phyloP scores from a whole-genome alignment of 768 basidiomycete genomes.

The Podaxis sp. region DNA sequence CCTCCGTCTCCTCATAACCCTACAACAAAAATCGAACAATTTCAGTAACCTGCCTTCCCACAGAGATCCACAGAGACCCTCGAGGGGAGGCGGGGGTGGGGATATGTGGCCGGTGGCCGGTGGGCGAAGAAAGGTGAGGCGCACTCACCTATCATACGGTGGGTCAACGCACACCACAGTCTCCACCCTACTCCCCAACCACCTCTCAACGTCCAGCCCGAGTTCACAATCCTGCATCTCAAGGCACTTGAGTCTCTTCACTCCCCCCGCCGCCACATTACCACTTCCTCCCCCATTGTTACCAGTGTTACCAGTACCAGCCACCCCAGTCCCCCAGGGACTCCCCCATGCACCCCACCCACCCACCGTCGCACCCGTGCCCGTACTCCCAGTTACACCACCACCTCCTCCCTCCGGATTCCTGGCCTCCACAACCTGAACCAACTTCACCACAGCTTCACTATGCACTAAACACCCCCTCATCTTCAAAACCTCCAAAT shows the following conservation, averaged over 20 bases:
- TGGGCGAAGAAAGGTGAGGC: slow-evolving; percentile 8
- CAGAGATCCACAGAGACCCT: not conserved
- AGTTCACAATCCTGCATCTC: slow-evolving; percentile 52
- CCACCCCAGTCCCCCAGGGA: too few relatives aligned
- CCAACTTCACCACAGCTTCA: slow-evolving; percentile 63
- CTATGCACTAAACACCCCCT: slow-evolving; percentile 60
- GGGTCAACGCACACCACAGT: slow-evolving; percentile 62
- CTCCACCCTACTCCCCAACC: slow-evolving; percentile 59
- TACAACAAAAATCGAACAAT: not conserved
- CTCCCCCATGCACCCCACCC: too few relatives aligned
- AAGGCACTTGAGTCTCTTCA: slow-evolving; percentile 57
- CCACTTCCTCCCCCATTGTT: slow-evolving; percentile 45
- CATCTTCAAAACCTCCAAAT: slow-evolving; percentile 54
- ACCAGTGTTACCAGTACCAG: not conserved
- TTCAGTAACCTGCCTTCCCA: not conserved
- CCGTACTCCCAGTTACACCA: slow-evolving; percentile 47
- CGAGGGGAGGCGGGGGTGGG: not conserved
- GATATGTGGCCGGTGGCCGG: not conserved
- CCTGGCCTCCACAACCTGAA: slow-evolving; percentile 66
- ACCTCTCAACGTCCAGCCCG: slow-evolving; percentile 65
- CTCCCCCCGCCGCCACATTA: slow-evolving; percentile 39
- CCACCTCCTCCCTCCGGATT: slow-evolving; percentile 48
- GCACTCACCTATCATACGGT: slow-evolving; percentile 39
- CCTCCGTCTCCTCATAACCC: slow-evolving; percentile 1
- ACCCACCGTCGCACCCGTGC: slow-evolving; percentile 36